A percentile compares a stretch with the other conserved stretches of the same genome.
Conservation (phyloP, 441 rosid genomes). For the Pelargonium cotyledonis region DNA sequence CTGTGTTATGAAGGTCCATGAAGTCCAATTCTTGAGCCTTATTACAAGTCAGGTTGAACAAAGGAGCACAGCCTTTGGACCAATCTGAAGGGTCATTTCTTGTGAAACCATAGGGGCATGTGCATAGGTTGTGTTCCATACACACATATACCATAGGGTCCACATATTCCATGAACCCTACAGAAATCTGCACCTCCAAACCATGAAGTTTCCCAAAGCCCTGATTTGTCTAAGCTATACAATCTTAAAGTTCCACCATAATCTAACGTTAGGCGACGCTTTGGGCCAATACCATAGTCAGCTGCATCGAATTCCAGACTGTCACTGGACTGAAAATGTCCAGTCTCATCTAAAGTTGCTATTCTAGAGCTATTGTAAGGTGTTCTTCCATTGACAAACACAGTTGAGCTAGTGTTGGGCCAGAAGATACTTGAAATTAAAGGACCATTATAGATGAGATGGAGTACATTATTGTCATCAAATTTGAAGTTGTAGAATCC, state of each 20-base stretch:
- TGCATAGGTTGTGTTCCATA: slow-evolving; percentile 14
- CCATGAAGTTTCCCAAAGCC: slow-evolving; percentile 26
- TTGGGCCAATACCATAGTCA: slow-evolving; percentile 18
- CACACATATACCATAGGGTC: slow-evolving; percentile 18
- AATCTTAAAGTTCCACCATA: slow-evolving; percentile 22
- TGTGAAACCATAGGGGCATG: slow-evolving; percentile 20
- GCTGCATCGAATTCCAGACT: slow-evolving; percentile 19
- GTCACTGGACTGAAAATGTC: slow-evolving; percentile 22
- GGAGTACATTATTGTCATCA: slow-evolving; percentile 21
- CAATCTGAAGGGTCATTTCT: slow-evolving; percentile 25
- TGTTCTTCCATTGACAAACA: slow-evolving; percentile 19
- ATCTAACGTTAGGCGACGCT: slow-evolving; percentile 24
- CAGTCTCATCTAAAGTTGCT: slow-evolving; percentile 16
- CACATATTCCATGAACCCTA: slow-evolving; percentile 25
- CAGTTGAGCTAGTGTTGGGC: slow-evolving; percentile 6
- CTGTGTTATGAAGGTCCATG: slow-evolving; percentile 12
- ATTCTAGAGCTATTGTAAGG: slow-evolving; percentile 23
- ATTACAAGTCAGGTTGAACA: slow-evolving; percentile 21
- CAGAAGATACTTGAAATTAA: slow-evolving; percentile 21
- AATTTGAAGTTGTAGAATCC: slow-evolving; percentile 25
- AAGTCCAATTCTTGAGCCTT: slow-evolving; percentile 18
- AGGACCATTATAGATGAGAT: slow-evolving; percentile 23
- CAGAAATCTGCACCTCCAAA: slow-evolving; percentile 15
- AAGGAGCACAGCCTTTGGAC: slow-evolving; percentile 27
- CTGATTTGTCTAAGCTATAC: slow-evolving; percentile 21